Base-by-base conservation (phyloP, 345 rosid species). In the Salix brachista region DNA sequence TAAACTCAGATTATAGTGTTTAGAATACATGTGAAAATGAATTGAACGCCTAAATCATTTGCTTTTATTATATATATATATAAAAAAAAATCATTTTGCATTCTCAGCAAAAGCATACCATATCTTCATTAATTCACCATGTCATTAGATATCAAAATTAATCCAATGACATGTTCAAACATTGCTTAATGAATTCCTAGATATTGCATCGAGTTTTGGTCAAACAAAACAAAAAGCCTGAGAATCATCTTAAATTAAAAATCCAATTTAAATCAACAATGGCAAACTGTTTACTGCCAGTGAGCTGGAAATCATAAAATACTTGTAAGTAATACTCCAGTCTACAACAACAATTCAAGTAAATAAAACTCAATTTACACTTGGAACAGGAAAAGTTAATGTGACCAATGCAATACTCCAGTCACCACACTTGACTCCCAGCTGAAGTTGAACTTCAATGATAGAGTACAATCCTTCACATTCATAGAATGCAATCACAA, bases 381-480 rank as follows among this genome's bases (percentile, higher is more conserved):
- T 69, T 28, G 30, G 23, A 23, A 42, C 21, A 11, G 0, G n/a
- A 76, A 18, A 54, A 56, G 61, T 21, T 64, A 72, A 54, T 46
- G 37, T 17, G 48, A 67, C 41, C 41, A 58, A 39, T 54, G 21
- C 9, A 30, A 67, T 21, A 39, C 71, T 82, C 79, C 68, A 65
- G 65, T 32, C 41, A 41, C 46, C 65, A 25, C 80, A 73, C 73
- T 79, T 65, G 48, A 58, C 62, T 73, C 52, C 39, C 42, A 28
- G 71, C 50, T 80, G 73, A 36, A 65, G 32, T 56, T 54, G 58
- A 64, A 70, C 75, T 76, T 81, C 64, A 46, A 56, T 67, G 69
- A 58, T 52, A n/a, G 5, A 21, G 28, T 60, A 72, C 41, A 78
- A 67, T 32, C 76, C 76, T 30, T 79, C 76, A 71, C 46, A 37